Conservation (phyloP, 2,329 filamentous ascomycete species). For the Ploettnerulaceae sp. region DNA sequence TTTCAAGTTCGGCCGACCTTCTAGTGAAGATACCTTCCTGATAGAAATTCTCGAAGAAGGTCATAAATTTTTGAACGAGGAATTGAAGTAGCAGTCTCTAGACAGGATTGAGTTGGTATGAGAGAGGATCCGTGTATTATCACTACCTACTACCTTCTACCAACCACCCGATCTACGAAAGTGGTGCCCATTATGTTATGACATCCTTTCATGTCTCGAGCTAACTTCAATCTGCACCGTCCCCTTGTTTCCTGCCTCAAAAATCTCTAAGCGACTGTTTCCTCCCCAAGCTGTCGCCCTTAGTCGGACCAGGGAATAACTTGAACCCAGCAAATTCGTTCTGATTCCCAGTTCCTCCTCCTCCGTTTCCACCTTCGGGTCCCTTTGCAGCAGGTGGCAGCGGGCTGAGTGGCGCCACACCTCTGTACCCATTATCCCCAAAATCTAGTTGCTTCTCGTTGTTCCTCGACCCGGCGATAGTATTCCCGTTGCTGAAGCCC, state of each 20-base stretch:
- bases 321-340: conserved; percentile 1
- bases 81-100: no score
- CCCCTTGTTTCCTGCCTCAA: background rate
- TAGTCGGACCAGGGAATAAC: conserved; percentile 1
- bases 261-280: conserved; percentile 6
- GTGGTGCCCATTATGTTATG: background rate
- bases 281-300: background rate
- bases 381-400: conserved; percentile 1
- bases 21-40: no score
- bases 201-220: background rate
- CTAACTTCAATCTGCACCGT: background rate
- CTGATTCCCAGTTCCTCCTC: no score
- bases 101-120: background rate
- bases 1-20: no score
- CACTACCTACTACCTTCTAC: conserved; percentile 6
- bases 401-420: conserved; percentile 6
- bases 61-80: no score
- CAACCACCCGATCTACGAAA: conserved; percentile 1
- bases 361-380: background rate
- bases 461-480: background rate
- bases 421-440: background rate
- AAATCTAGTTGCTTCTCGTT: no score
- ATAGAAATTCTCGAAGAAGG: no score
- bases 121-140: conserved; percentile 4
- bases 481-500: background rate